phyloP scores from a whole-genome alignment of 2,329 filamentous ascomycete genomes.

The Harringtonia aguacate region DNA sequence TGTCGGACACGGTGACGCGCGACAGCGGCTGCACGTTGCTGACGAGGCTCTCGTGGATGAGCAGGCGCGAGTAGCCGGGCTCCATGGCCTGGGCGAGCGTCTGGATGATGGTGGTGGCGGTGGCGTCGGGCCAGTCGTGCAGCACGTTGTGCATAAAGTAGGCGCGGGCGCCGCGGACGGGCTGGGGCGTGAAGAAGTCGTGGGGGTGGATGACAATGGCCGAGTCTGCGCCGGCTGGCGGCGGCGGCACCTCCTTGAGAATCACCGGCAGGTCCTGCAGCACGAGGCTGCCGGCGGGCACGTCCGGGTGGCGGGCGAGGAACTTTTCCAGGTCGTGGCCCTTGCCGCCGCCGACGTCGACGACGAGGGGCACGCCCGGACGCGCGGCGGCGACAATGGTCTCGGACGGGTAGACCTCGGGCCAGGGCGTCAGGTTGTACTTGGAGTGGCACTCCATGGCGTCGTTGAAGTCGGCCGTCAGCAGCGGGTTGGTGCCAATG shows the following conservation, averaged over 20 bases:
- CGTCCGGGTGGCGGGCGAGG: background rate
- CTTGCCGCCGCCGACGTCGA: slow-evolving; percentile 13
- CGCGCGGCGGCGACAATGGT: background rate
- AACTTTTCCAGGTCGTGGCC: slow-evolving; percentile 4
- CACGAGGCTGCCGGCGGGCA: slow-evolving; percentile 19
- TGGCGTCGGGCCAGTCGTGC: slow-evolving; percentile 20
- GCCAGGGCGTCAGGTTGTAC: slow-evolving; percentile 1
- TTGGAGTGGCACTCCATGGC: slow-evolving; percentile 1
- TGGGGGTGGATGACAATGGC: background rate
- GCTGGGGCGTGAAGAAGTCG: slow-evolving; percentile 21
- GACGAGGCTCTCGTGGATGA: slow-evolving; percentile 26
- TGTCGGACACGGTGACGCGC: background rate
- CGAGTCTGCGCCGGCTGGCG: too few species aligned
- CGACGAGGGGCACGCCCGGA: background rate
- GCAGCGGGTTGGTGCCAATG: too few species aligned
- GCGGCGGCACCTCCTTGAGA: slow-evolving; percentile 5
- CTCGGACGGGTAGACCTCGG: background rate
- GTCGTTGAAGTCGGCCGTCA: too few species aligned
- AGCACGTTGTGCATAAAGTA: slow-evolving; percentile 1
- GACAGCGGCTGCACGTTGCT: background rate
- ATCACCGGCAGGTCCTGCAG: slow-evolving; percentile 26
- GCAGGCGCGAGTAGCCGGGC: slow-evolving; percentile 23
- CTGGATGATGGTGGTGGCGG: slow-evolving; percentile 20
- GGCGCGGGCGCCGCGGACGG: slow-evolving; percentile 15
- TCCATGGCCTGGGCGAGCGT: slow-evolving; percentile 20